Percentiles rank a stretch among this genome's conserved stretches.
Conservation (phyloP, 495 filamentous ascomycete species). For the Rhizodiscina lignyota region DNA sequence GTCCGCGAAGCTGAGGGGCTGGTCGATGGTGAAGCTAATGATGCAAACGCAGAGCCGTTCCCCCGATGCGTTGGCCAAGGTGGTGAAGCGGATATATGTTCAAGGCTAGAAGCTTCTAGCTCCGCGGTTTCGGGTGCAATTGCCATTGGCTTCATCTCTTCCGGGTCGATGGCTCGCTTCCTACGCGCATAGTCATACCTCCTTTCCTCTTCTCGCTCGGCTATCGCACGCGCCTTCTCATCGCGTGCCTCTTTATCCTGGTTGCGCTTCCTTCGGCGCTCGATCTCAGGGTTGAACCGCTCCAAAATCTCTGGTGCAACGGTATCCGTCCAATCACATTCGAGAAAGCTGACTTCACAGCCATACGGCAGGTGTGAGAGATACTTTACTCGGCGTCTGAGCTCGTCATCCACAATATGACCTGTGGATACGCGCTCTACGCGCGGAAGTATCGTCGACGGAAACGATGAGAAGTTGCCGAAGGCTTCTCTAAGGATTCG, state of each 20-base stretch:
- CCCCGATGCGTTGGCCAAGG: conserved; percentile 32
- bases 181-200: conserved; percentile 18
- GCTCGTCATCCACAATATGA: conserved; percentile 77
- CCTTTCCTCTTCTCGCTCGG: conserved; percentile 57
- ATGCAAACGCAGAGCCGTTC: conserved; percentile 31
- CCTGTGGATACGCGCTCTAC: conserved; percentile 87
- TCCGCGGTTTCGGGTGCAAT: too few relatives aligned
- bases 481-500: conserved; percentile 86
- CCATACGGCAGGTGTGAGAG: conserved; percentile 81
- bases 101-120: too few relatives aligned
- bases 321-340: conserved; percentile 93
- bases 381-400: conserved; percentile 79
- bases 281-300: conserved; percentile 58
- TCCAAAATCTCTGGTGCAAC: conserved; percentile 60
- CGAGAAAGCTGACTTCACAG: conserved; percentile 83
- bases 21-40: conserved; percentile 55
- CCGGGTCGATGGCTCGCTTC: conserved; percentile 17
- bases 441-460: conserved; percentile 74
- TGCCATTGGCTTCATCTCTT: too few relatives aligned
- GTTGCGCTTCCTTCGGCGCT: conserved; percentile 61
- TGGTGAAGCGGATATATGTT: too few relatives aligned
- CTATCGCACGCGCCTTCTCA: conserved; percentile 75
- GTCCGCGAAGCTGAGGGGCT: conserved; percentile 61
- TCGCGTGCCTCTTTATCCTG: conserved; percentile 76
- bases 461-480: conserved; percentile 67